Evolutionary conservation across 2,329 filamentous ascomycete genomes (phyloP).

Genomic region (Bipolaris zeicola): DNA sequence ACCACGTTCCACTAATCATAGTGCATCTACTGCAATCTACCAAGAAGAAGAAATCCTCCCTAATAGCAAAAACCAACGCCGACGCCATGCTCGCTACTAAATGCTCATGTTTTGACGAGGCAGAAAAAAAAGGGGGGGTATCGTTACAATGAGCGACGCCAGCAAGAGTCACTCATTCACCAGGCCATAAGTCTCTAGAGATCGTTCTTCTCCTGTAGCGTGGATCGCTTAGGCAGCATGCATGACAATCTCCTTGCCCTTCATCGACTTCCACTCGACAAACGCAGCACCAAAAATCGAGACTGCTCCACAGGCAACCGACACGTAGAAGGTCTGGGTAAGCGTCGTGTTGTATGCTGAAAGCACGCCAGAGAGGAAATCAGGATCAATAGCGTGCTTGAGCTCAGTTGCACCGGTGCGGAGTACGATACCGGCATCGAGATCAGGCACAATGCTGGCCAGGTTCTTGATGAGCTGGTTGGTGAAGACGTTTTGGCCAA

Average conservation of each 20-base stretch:
- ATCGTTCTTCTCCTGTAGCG: background rate
- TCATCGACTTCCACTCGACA: constrained; percentile 71
- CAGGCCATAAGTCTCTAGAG: background rate
- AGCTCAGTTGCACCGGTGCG: constrained; percentile 64
- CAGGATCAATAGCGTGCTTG: constrained; percentile 48
- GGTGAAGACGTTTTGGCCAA: constrained; percentile 58
- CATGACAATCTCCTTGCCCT: constrained; percentile 59
- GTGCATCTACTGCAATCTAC: background rate
- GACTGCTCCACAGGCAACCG: constrained; percentile 59
- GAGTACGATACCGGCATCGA: constrained; percentile 53
- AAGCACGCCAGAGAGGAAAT: constrained; percentile 61
- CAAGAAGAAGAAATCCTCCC: background rate
- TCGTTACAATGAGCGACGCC: constrained; percentile 3
- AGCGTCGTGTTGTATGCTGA: constrained; percentile 68
- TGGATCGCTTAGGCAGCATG: constrained; percentile 29
- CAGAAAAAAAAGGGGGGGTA: constrained; percentile 7
- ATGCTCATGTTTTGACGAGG: background rate
- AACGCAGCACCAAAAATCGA: constrained; percentile 60
- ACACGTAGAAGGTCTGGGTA: constrained; percentile 64
- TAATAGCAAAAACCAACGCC: background rate
- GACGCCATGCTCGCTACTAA: background rate
- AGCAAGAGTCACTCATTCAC: background rate
- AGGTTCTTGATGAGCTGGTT: constrained; percentile 55
- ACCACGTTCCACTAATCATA: background rate
- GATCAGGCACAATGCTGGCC: constrained; percentile 43